Base-by-base conservation (phyloP, 345 rosid species). In the Eucalyptus pumila region DNA sequence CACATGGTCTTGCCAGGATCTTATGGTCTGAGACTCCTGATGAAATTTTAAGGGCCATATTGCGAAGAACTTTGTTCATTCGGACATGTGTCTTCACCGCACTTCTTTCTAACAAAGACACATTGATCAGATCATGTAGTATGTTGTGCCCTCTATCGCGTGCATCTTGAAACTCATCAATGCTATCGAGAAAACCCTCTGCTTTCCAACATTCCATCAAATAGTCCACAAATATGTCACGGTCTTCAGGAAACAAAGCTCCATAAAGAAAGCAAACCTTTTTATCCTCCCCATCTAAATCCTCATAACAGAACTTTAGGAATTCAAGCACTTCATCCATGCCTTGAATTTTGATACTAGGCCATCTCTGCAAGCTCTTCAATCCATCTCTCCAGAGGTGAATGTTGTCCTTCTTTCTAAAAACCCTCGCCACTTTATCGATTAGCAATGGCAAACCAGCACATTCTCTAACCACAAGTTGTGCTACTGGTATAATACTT, bases 151-250 rank as follows among this genome's bases (percentile, higher is more conserved):
- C 92, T 83, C 65, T 85, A 37, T 87, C 90, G 2, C 89, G 89
- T 37, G 90, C 89, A 13, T 67, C 87, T 24, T 23, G 47, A 37
- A 90, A 76, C 34, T 89, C 32, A 67, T 67, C 80, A 30, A 80
- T 7, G 30, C 23, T 72, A 1, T 49, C 23, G 11, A 88, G 87
- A 56, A 91, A 89, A 21, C 91, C 91, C 87, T 92, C 91, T 17
- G 88, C 90, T 30, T 54, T 87, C 91, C 93, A 91, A 52, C 92
- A 90, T 85, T 91, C 90, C 21, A 92, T 24, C 88, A 92, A 27
- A 72, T 91, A 88, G 51, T 92, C 90, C 47, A 50, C 52, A 27
- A 48, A 87, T 49, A 92, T 92, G 11, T 87, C 91, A 12, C 11
- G 24, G 23, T 80, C 91, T 65, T 88, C 92, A 1, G 90, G 89